These are phyloP conservation scores for Drosera spatulata DNA, from an alignment of 179 eudicot species.

Conservation along the genomic window DNA sequence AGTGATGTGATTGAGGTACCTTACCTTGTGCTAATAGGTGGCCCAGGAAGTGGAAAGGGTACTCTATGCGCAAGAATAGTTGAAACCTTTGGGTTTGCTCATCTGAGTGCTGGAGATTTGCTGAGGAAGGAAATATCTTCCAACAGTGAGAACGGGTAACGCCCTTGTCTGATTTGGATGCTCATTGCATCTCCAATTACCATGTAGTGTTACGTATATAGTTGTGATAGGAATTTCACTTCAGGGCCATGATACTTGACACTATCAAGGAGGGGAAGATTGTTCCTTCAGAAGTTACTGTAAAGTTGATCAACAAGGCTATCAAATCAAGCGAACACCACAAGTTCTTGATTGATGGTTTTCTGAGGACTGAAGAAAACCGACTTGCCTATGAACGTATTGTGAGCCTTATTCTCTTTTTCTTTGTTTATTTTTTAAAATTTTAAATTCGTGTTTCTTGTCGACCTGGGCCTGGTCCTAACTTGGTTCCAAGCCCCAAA, in stretches of 20 bases:
- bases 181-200: not conserved
- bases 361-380: conserved; percentile 97
- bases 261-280: conserved; percentile 93
- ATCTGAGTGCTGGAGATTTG: conserved; percentile 98
- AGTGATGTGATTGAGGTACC: no score
- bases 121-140: conserved; percentile 83
- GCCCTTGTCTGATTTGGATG: not conserved
- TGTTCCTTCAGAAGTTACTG: conserved; percentile 92
- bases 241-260: conserved; percentile 74
- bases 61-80: conserved; percentile 91
- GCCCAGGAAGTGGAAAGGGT: no score
- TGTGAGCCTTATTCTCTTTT: conserved; percentile 27
- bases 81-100: conserved; percentile 75
- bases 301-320: conserved; percentile 78
- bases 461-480: no score
- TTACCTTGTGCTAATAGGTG: conserved; percentile 95
- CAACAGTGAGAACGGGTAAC: conserved; percentile 74
- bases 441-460: not conserved
- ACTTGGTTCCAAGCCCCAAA: no score
- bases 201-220: not conserved
- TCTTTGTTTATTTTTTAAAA: not conserved
- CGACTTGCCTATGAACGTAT: conserved; percentile 80
- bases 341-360: conserved; percentile 93
- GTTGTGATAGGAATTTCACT: no score
- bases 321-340: conserved; percentile 58